Evolutionary conservation across 768 basidiomycete species (phyloP), one percentile per base, ranked within the genome.

Genomic region (Postia placenta): DNA sequence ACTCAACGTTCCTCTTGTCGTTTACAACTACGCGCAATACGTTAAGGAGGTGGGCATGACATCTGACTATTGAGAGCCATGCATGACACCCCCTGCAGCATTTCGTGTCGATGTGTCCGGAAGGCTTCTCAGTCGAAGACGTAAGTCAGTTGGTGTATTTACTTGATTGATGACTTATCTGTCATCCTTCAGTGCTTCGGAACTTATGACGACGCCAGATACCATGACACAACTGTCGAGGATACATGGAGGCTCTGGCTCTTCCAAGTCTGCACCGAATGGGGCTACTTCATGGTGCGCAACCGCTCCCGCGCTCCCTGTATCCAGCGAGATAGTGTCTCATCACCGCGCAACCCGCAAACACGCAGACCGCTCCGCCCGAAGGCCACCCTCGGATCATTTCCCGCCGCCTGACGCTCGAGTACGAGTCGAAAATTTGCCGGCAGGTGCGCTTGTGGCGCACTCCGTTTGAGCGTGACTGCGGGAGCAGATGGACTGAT

Each of bases 211-310:
- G 85, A 85, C 55, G 59, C 70, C 3, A 72, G 81, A 56, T 95
- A 78, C 66, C 73, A 74, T 54, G 70, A 74, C 11, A 80, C 75
- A 1, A 76, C 75, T 11, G 64, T 92, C 6, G 73, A 80, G 49
- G 78, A 90, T 57, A 76, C 74, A 4, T 97, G 94, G 94, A 76
- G 91, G 36, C 68, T 85, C 11, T 97, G 94, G 94, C 56, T 73
- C 4, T 95, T 92, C 75, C 93, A 91, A 68, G 88, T 92, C 45
- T 93, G 92, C 71, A 92, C 90, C 0, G 80, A 95, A 59, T 97
- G 95, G 95, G 95, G 93, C 2, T 99, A 91, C 66, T 93, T 95
- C 64, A 82, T 75, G 25, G 90, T 87, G 57, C n/a, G n/a, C n/a
- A n/a, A n/a, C n/a, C n/a, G n/a, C n/a, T n/a, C n/a, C n/a, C n/a